These are phyloP conservation scores for Codiaeum variegatum DNA, from an alignment of 441 rosid species.

Conservation along the genomic window DNA sequence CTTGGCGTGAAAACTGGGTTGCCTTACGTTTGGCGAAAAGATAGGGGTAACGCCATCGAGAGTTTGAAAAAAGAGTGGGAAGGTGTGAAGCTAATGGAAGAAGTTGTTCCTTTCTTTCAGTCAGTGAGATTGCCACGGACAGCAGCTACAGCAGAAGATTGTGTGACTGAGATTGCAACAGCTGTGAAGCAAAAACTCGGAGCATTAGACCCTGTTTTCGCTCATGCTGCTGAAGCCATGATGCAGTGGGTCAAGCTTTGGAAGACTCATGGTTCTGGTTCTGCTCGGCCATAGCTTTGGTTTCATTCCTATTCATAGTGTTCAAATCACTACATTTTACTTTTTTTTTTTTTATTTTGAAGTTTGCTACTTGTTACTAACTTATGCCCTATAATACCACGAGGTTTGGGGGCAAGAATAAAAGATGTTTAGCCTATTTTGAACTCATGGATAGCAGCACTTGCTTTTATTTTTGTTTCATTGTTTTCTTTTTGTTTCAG, in stretches of 20 bases:
- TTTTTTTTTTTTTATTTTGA: neutral
- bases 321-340: neutral
- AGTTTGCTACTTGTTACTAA: neutral
- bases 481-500: no score
- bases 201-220: constrained; percentile 50
- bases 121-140: constrained; percentile 49
- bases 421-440: neutral
- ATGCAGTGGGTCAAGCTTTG: constrained; percentile 74
- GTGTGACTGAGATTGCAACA: constrained; percentile 61
- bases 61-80: constrained; percentile 97
- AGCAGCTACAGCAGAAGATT: constrained; percentile 61
- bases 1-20: constrained; percentile 82
- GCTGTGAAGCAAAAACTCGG: constrained; percentile 67
- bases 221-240: constrained; percentile 73
- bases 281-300: constrained; percentile 12
- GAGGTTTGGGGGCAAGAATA: neutral
- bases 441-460: neutral
- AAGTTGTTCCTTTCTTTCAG: constrained; percentile 81
- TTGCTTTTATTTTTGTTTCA: neutral
- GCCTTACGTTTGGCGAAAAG: constrained; percentile 87
- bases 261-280: constrained; percentile 52
- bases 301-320: neutral
- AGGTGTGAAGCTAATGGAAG: constrained; percentile 94
- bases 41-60: constrained; percentile 73
- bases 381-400: neutral